A percentile compares a stretch with the other conserved stretches of the same genome.
phyloP scores from a whole-genome alignment of 441 rosid genomes.

The Gossypium aridum region DNA sequence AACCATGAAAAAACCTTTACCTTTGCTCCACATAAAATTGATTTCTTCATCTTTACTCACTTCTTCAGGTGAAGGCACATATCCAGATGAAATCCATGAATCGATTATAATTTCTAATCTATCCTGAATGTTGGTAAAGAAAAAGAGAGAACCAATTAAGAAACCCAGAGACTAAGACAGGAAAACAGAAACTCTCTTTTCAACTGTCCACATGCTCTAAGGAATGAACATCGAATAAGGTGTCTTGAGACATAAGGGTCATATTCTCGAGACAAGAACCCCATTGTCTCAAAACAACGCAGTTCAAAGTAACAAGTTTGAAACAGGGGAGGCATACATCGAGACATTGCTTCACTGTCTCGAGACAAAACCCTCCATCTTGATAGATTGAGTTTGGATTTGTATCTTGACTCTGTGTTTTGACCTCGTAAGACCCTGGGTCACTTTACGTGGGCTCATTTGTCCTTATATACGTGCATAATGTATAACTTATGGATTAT shows the following conservation, averaged over 20 bases:
- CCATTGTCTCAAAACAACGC: neutral
- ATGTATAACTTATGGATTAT: neutral
- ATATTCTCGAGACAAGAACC: neutral
- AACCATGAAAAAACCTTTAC: conserved; percentile 23
- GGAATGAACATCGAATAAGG: neutral
- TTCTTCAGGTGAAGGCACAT: conserved; percentile 68
- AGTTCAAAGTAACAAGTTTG: neutral
- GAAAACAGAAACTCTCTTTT: neutral
- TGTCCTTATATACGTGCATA: neutral
- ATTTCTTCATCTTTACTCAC: conserved; percentile 75
- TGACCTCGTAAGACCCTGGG: neutral
- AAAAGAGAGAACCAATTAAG: neutral
- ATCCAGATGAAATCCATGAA: conserved; percentile 59
- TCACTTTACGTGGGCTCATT: neutral
- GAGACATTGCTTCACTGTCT: neutral
- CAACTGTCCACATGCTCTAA: neutral
- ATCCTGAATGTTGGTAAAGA: conserved; percentile 38
- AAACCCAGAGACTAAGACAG: neutral
- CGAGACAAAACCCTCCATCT: neutral
- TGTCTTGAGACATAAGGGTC: neutral
- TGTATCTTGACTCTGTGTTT: neutral
- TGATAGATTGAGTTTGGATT: neutral
- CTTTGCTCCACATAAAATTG: conserved; percentile 42
- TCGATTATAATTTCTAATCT: conserved; percentile 78
- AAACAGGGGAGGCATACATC: neutral